Percentiles rank a stretch among this genome's conserved stretches.
Conservation (phyloP, 176 grass and related monocot species). For the Chrysopogon serrulatus region DNA sequence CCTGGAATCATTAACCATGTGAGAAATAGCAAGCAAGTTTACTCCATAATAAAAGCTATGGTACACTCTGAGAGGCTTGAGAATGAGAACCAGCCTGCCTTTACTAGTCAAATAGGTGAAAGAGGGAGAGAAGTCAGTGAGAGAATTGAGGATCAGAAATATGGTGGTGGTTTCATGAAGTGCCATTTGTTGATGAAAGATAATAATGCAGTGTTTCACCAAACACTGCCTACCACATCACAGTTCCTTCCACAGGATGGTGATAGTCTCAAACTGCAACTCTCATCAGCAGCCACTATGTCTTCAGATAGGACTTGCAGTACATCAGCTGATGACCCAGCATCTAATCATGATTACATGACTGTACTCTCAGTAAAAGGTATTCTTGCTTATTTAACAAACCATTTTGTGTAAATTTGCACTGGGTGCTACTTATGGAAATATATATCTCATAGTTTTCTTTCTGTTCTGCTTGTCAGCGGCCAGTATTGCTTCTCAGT, state of each 20-base stretch:
- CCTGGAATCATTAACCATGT: constrained; percentile 99
- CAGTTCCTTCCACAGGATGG: constrained; percentile 20
- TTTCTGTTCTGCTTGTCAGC: constrained; percentile 49
- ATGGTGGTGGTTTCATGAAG: constrained; percentile 24
- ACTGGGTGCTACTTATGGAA: not conserved
- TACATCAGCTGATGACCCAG: constrained; percentile 47
- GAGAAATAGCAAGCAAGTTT: constrained; percentile 96
- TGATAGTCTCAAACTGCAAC: constrained; percentile 51
- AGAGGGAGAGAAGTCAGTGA: constrained; percentile 36
- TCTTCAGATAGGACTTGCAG: constrained; percentile 52
- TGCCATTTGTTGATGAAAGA: constrained; percentile 32
- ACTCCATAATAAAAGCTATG: constrained; percentile 95
- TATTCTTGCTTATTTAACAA: constrained; percentile 25
- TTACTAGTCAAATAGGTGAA: constrained; percentile 23
- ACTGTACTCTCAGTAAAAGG: constrained; percentile 77
- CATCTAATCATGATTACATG: constrained; percentile 56
- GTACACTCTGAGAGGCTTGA: constrained; percentile 71
- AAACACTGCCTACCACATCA: constrained; percentile 22
- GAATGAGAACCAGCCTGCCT: constrained; percentile 25
- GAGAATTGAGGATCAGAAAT: constrained; percentile 29
- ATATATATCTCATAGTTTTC: constrained; percentile 14
- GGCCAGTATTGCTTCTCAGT: constrained; percentile 80
- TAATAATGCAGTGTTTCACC: constrained; percentile 23
- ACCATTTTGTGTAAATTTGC: not conserved
- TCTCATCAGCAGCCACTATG: constrained; percentile 54